Evolutionary conservation across 768 basidiomycete genomes (phyloP).

Genomic region (Amanita pseudoporphyria): DNA sequence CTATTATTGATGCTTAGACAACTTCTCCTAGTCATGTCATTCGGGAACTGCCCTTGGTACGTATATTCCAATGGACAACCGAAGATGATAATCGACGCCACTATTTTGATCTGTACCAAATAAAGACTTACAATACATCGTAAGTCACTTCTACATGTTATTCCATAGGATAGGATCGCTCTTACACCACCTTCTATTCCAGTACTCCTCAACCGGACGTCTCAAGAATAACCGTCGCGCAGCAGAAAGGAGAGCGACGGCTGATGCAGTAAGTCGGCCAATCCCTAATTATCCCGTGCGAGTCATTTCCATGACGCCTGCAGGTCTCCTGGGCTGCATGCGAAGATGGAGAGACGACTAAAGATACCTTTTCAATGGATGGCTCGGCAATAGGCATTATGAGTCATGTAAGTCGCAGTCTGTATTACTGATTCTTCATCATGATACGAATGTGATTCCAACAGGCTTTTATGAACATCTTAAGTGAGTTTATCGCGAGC

Average conservation of each 20-base stretch:
- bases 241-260: constrained; percentile 11
- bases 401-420: constrained; percentile 50
- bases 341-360: constrained; percentile 20
- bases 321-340: background rate
- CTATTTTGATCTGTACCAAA: background rate
- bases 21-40: constrained; percentile 34
- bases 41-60: constrained; percentile 36
- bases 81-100: background rate
- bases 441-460: background rate
- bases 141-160: background rate
- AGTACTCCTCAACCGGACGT: constrained; percentile 51
- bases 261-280: background rate
- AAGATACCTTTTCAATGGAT: constrained; percentile 47
- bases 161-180: background rate
- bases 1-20: background rate
- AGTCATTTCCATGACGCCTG: background rate
- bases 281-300: background rate
- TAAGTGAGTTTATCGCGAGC: constrained; percentile 25
- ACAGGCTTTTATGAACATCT: constrained; percentile 52
- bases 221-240: constrained; percentile 31
- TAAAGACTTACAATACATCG: constrained; percentile 19
- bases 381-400: constrained; percentile 69
- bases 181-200: background rate
- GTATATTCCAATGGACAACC: background rate
- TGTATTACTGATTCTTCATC: background rate